These are phyloP conservation scores for Oryza punctata DNA, from an alignment of 176 grass and related monocot genomes.

Conservation along the genomic window DNA sequence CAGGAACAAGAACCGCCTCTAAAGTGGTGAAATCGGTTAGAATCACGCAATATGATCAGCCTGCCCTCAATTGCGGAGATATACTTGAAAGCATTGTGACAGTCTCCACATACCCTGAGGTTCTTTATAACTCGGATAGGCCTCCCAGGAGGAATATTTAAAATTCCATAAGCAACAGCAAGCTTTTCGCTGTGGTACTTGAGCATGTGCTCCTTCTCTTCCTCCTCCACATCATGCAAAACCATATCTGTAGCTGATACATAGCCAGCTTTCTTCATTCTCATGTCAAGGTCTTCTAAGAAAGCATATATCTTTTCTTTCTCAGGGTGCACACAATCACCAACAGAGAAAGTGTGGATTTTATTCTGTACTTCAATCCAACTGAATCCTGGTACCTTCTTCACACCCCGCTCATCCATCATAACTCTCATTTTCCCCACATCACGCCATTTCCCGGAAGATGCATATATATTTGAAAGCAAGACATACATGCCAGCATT, in stretches of 20 bases:
- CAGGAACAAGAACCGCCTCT: constrained; percentile 85
- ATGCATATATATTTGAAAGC: constrained; percentile 93
- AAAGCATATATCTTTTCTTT: constrained; percentile 86
- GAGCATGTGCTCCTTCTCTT: constrained; percentile 93
- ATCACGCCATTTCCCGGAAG: constrained; percentile 80
- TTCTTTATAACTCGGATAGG: constrained; percentile 89
- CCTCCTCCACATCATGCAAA: constrained; percentile 97
- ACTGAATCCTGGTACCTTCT: constrained; percentile 86
- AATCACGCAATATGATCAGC: constrained; percentile 88
- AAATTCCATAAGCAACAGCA: constrained; percentile 88
- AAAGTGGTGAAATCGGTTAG: constrained; percentile 95
- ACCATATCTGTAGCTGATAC: constrained; percentile 79
- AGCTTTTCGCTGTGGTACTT: constrained; percentile 94
- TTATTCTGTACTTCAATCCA: constrained; percentile 95
- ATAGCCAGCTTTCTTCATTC: constrained; percentile 83
- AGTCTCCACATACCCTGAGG: constrained; percentile 76
- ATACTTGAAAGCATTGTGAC: constrained; percentile 92
- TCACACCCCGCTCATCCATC: constrained; percentile 76
- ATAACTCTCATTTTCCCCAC: constrained; percentile 76
- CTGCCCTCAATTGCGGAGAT: constrained; percentile 79
- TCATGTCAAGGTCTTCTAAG: constrained; percentile 71
- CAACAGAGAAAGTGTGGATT: constrained; percentile 79
- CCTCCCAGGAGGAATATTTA: constrained; percentile 76
- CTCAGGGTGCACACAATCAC: constrained; percentile 77
- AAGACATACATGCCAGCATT: constrained; percentile 96